Percentiles rank a stretch among this genome's conserved stretches.
Evolutionary conservation across 2,329 filamentous ascomycete genomes (phyloP).

Genomic region (Blastomyces silverae): DNA sequence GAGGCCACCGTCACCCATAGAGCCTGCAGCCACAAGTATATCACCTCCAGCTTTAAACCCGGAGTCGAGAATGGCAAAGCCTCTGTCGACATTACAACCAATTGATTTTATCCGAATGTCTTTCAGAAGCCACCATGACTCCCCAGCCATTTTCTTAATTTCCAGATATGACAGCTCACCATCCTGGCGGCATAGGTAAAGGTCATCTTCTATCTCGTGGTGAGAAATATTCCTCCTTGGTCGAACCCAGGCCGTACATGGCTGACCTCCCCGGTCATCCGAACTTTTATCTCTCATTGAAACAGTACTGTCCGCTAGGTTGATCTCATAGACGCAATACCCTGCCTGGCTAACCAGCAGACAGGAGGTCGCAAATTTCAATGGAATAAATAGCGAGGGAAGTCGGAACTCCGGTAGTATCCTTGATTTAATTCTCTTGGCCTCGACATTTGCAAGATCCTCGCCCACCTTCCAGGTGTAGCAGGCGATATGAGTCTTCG

Average conservation of each 20-base stretch:
- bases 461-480: conserved; percentile 50
- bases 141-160: conserved; percentile 53
- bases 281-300: not conserved
- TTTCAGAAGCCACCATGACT: conserved; percentile 34
- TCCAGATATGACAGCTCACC: conserved; percentile 69
- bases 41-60: conserved; percentile 63
- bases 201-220: conserved; percentile 61
- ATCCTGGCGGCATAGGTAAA: conserved; percentile 85
- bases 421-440: conserved; percentile 28
- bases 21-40: conserved; percentile 71
- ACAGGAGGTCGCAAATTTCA: conserved; percentile 64
- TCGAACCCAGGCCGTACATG: conserved; percentile 81
- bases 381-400: conserved; percentile 64
- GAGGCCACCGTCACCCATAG: conserved; percentile 68
- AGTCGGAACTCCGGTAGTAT: conserved; percentile 43
- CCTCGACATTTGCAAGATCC: conserved; percentile 26
- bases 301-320: not conserved
- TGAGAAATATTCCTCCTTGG: conserved; percentile 61
- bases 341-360: conserved; percentile 57
- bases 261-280: conserved; percentile 15
- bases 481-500: conserved; percentile 43
- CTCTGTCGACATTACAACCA: conserved; percentile 67
- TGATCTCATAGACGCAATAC: conserved; percentile 38
- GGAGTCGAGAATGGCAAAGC: conserved; percentile 60
- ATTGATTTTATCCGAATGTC: conserved; percentile 59